Evolutionary conservation across 345 rosid species (phyloP).

Genomic region (Eucalyptus fibrosa): DNA sequence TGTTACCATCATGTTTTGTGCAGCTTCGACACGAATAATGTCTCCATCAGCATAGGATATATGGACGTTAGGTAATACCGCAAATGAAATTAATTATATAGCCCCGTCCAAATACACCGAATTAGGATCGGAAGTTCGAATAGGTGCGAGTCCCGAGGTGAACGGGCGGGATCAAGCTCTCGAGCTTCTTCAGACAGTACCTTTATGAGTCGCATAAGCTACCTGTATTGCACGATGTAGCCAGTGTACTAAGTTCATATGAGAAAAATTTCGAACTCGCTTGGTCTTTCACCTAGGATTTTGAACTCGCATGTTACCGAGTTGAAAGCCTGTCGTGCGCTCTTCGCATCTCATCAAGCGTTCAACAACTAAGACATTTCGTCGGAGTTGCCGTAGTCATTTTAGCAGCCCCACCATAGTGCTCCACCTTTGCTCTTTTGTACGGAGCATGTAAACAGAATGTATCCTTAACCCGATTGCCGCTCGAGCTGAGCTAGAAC

Average conservation of each 20-base stretch:
- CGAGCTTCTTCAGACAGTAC: neutral
- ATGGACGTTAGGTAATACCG: neutral
- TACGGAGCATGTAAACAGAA: neutral
- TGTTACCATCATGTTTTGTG: no score
- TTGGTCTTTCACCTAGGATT: neutral
- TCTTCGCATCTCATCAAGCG: neutral
- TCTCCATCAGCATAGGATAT: neutral
- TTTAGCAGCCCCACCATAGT: neutral
- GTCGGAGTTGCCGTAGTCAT: neutral
- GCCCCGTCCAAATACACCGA: neutral
- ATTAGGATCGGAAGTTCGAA: neutral
- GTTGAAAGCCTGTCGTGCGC: neutral
- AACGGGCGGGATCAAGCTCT: neutral
- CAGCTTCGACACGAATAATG: neutral
- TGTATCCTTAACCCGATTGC: neutral
- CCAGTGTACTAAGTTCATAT: neutral
- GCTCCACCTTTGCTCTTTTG: neutral
- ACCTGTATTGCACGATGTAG: rapidly evolving
- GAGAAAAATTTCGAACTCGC: neutral
- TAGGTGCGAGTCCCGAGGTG: neutral
- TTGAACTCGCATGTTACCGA: neutral
- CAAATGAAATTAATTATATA: neutral
- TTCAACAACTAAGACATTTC: neutral
- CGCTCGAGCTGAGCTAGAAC: neutral
- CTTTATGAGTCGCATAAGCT: neutral